Conservation (phyloP, 2,329 filamentous ascomycete species). For the Pleoardoris graminearum region DNA sequence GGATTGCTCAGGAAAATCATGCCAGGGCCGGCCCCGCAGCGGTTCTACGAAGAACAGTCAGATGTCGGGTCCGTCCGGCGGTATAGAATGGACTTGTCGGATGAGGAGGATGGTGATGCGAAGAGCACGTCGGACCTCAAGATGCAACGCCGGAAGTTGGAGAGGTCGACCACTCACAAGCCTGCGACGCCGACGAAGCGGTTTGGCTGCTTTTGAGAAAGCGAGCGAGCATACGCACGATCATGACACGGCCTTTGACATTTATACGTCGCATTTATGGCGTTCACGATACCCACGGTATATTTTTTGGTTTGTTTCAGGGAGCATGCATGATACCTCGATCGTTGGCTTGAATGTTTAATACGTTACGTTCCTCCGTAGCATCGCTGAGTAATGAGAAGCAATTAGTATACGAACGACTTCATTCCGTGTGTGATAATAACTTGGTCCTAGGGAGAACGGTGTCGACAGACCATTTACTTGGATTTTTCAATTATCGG, state of each 20-base stretch:
- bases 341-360: conserved; percentile 17
- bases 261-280: conserved; percentile 27
- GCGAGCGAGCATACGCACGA: background rate
- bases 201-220: conserved; percentile 34
- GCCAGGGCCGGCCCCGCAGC: conserved; percentile 34
- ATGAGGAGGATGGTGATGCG: conserved; percentile 26
- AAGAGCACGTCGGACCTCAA: conserved; percentile 21
- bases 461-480: too few species aligned
- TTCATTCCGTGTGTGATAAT: background rate
- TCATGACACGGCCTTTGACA: conserved; percentile 18
- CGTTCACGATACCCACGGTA: conserved; percentile 38
- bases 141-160: conserved; percentile 17
- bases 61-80: conserved; percentile 44
- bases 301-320: conserved; percentile 21
- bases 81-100: conserved; percentile 39
- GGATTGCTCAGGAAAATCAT: conserved; percentile 37
- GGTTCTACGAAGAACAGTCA: conserved; percentile 42
- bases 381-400: background rate
- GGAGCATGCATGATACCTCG: conserved; percentile 19
- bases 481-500: too few species aligned
- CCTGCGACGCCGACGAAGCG: conserved; percentile 18
- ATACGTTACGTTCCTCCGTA: background rate
- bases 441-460: too few species aligned
- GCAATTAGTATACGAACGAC: background rate
- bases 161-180: conserved; percentile 12